phyloP scores from a whole-genome alignment of 768 basidiomycete genomes.

The Mycena galericulata region DNA sequence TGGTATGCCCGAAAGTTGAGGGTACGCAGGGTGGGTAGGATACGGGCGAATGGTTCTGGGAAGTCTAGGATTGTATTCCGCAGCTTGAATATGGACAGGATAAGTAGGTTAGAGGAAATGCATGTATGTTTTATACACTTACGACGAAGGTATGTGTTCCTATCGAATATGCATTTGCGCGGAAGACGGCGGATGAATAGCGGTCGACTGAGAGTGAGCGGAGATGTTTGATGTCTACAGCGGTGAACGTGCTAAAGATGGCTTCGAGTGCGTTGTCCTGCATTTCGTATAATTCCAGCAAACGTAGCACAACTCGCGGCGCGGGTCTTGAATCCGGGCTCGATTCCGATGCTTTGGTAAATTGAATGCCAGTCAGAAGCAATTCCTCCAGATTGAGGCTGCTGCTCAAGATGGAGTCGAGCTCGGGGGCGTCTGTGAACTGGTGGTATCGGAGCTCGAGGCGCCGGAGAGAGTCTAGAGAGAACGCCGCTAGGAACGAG shows the following conservation, averaged over 20 bases:
- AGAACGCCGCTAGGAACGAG: neutral
- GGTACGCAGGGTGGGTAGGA: neutral
- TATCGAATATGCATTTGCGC: neutral
- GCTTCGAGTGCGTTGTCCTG: neutral
- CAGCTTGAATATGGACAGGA: too few species aligned
- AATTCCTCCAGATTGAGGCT: conserved; percentile 3
- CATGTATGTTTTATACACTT: too few species aligned
- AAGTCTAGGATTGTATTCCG: neutral
- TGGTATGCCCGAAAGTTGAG: neutral
- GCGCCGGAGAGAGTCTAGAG: neutral
- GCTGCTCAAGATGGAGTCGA: neutral
- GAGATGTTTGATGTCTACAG: neutral
- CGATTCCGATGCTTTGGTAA: neutral
- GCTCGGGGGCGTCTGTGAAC: neutral
- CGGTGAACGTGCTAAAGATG: neutral
- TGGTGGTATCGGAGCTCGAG: neutral
- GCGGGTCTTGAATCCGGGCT: neutral
- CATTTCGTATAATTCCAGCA: neutral
- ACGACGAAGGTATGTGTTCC: neutral
- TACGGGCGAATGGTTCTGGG: neutral
- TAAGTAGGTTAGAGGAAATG: neutral
- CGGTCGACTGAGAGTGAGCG: neutral
- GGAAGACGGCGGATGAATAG: neutral
- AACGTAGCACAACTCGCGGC: neutral
- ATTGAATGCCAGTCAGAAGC: neutral